Evolutionary conservation across 2,329 filamentous ascomycete genomes (phyloP).

Genomic region (Aspergillus sclerotialis): DNA sequence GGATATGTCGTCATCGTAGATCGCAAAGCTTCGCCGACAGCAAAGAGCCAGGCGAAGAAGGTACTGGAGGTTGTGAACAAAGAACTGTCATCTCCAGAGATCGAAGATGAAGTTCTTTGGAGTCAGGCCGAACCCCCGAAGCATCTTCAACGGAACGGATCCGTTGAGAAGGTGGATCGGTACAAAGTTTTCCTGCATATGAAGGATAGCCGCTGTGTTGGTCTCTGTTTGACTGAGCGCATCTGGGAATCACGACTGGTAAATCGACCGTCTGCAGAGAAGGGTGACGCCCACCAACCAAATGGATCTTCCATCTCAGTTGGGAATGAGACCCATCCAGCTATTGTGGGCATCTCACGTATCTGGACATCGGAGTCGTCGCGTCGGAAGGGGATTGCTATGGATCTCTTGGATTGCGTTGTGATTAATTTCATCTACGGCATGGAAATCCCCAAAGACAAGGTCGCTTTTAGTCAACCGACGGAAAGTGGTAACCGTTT

Average conservation of each 20-base stretch:
- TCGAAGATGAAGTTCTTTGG: constrained; percentile 53
- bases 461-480: constrained; percentile 60
- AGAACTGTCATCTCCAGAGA: constrained; percentile 55
- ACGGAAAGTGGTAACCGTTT: constrained; percentile 54
- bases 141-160: constrained; percentile 24
- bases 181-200: constrained; percentile 59
- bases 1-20: constrained; percentile 54
- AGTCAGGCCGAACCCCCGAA: constrained; percentile 38
- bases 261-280: constrained; percentile 21
- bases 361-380: constrained; percentile 58
- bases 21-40: constrained; percentile 44
- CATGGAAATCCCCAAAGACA: constrained; percentile 47
- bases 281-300: constrained; percentile 8
- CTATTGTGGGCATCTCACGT: constrained; percentile 55
- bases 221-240: constrained; percentile 54
- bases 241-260: constrained; percentile 53
- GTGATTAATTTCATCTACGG: constrained; percentile 50
- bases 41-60: constrained; percentile 47
- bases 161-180: constrained; percentile 37
- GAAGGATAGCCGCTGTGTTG: constrained; percentile 55
- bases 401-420: constrained; percentile 50
- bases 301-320: constrained; percentile 40
- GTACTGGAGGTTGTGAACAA: constrained; percentile 57
- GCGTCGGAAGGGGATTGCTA: constrained; percentile 52
- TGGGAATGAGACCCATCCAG: constrained; percentile 36